Percentiles rank a stretch among this genome's conserved stretches.
phyloP scores from a whole-genome alignment of 2,329 filamentous ascomycete species.

The Hypomyces rosellus region DNA sequence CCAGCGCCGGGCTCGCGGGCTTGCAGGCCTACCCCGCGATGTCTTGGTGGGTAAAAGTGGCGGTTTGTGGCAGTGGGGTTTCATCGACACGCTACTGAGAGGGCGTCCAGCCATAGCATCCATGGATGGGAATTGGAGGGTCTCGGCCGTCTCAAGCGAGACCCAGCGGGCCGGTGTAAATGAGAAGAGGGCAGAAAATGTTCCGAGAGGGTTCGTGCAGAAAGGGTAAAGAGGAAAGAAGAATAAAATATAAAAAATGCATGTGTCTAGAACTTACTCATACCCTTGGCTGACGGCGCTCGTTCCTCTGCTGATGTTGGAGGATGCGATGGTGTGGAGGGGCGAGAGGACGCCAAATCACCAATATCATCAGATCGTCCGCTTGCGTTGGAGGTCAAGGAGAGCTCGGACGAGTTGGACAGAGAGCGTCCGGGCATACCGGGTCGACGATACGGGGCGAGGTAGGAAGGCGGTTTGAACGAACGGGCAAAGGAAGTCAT shows the following conservation, averaged over 20 bases:
- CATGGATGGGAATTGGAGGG: not conserved
- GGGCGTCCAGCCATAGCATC: too few relatives aligned
- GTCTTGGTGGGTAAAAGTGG: not conserved
- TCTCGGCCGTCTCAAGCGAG: not conserved
- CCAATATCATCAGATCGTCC: conserved; percentile 23
- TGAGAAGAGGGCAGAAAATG: not conserved
- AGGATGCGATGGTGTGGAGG: conserved; percentile 16
- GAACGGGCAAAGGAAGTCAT: conserved; percentile 47
- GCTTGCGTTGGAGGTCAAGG: conserved; percentile 25
- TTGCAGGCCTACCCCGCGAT: conserved; percentile 1
- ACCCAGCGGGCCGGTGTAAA: not conserved
- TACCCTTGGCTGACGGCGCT: conserved; percentile 11
- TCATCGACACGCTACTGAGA: too few relatives aligned
- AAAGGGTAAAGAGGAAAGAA: conserved; percentile 4
- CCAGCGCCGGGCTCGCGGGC: not conserved
- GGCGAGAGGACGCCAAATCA: conserved; percentile 24
- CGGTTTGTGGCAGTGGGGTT: not conserved
- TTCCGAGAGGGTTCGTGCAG: not conserved
- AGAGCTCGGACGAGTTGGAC: conserved; percentile 43
- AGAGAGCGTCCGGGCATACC: conserved; percentile 36
- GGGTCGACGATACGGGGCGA: conserved; percentile 38
- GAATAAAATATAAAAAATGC: conserved; percentile 6
- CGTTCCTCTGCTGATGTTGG: not conserved
- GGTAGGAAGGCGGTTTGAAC: conserved; percentile 40
- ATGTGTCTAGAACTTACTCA: conserved; percentile 6